Base-by-base conservation (phyloP, 140 eudicot genomes). In the Bidens hawaiensis region DNA sequence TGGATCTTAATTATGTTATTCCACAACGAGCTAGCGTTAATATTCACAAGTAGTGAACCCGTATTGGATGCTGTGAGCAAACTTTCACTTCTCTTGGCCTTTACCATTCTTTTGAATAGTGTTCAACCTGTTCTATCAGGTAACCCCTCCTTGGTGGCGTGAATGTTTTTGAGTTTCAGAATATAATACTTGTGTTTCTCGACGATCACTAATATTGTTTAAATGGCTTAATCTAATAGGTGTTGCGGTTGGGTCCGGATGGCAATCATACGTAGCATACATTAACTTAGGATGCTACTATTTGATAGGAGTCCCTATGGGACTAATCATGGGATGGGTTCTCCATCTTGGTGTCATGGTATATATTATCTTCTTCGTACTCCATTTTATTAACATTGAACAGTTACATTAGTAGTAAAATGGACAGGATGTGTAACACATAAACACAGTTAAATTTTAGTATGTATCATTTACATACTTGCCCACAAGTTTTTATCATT, bases 111-210 rank as follows among this genome's bases (percentile, higher is more conserved):
- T 12, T 69, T 85, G 18, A 85, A 85, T 36, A 85, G 94, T 6
- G 71, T 85, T 46, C 94, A 85, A 52, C 94, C 94, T 1, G 85
- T 85, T 69, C 94, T 85, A 27, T 85, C 94, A 38, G 94, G 94
- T 85, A 73, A 23, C 4, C 43, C 43, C 6, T 10, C 43, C 3
- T 36, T 36, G 43, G 43, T 36, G n/a, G n/a, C 27, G 12, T 23
- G 16, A 7, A 23, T 4, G 5, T 62, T 4, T 2, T n/a, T n/a
- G n/a, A n/a, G n/a, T n/a, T n/a, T n/a, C n/a, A 11, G 16, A 17
- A 25, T 49, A 1, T 11, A 8, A 24, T 63, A 2, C 17, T 2
- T 0, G 8, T 1, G 33, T 47, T 65, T 6, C 1, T 66, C 1
- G 8, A 26, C 0, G 8, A 16, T 21, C 21, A 12, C 6, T 33